Base-by-base conservation (phyloP, 2,329 filamentous ascomycete species). In the Aspergillus aculeatus region DNA sequence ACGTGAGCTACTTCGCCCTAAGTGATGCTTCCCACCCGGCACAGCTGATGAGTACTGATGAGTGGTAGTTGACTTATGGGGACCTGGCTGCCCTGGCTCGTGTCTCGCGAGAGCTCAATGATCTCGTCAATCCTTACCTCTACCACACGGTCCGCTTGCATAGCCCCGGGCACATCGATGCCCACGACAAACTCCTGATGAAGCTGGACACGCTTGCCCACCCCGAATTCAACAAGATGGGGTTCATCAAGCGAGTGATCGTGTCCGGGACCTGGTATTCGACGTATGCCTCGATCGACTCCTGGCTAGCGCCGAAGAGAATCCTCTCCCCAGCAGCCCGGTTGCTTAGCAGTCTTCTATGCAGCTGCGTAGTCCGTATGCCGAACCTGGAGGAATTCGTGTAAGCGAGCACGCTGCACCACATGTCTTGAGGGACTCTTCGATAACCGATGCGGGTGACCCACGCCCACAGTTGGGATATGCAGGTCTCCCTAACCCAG, bases 401-500 rank as follows among this genome's bases (percentile, higher is more conserved):
- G 38, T 44, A 44, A 44, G 38, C 16, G 5, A 44, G 38, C 38
- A 44, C 38, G 32, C 32, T 35, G 3, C 32, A 4, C 14, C 32
- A 6, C 14, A 12, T 23, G 23, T 23, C 32, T 35, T 35, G 32
- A 23, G 32, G 14, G 32, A 35, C 32, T 35, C 32, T 16, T 35
- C 32, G 26, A 29, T 16, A 35, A 16, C 12, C 12, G 10, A 35
- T 12, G 7, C 32, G 32, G 3, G 14, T 5, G 32, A 35, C 7
- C 1, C 26, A 29, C 26, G 9, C 26, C 26, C 26, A 19, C 38
- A 57, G 56, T 14, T 57, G 56, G 56, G 49, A 57, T 14, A 51
- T 57, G 56, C 49, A 52, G 29, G 38, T 57, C 14, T 52, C 56
- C 7, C 35, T 41, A 5, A 57, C 56, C 16, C 49, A 57, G 35